A percentile compares a stretch with the other conserved stretches of the same genome.
Conservation (phyloP, 805 yeast species). For the Ogataea corticis region DNA sequence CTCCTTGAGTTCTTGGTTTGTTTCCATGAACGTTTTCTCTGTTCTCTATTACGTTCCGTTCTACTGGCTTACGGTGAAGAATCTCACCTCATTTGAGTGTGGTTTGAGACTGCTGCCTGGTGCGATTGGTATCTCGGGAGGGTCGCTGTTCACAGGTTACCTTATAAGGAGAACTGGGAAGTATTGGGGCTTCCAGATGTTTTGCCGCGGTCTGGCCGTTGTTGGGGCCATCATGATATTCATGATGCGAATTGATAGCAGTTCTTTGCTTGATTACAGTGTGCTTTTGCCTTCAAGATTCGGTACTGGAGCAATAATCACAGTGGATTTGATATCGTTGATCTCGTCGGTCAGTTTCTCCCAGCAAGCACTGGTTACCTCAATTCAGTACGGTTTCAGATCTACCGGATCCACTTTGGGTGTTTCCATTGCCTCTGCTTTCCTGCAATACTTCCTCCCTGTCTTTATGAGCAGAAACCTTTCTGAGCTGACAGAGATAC, state of each 20-base stretch:
- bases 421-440: slow-evolving; percentile 50
- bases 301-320: slow-evolving; percentile 66
- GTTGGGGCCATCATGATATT: slow-evolving; percentile 46
- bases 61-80: slow-evolving; percentile 41
- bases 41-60: slow-evolving; percentile 71
- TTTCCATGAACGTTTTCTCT: slow-evolving; percentile 67
- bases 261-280: slow-evolving; percentile 40
- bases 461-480: slow-evolving; percentile 16
- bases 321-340: slow-evolving; percentile 71
- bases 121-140: slow-evolving; percentile 65
- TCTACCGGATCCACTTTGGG: slow-evolving; percentile 58
- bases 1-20: slow-evolving; percentile 67
- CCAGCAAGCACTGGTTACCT: slow-evolving; percentile 82
- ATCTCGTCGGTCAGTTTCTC: slow-evolving; percentile 71
- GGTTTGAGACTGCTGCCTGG: slow-evolving; percentile 52
- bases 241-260: slow-evolving; percentile 16
- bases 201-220: slow-evolving; percentile 43
- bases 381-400: slow-evolving; percentile 77
- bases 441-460: slow-evolving; percentile 37
- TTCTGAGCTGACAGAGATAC: slow-evolving; percentile 15
- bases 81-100: slow-evolving; percentile 27
- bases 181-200: slow-evolving; percentile 50
- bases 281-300: slow-evolving; percentile 57
- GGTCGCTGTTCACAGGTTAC: slow-evolving; percentile 66
- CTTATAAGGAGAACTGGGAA: slow-evolving; percentile 69